These are phyloP conservation scores for Haplosporangium sp. DNA, from an alignment of 371 early-diverging fungal genomes.

Conservation along the genomic window DNA sequence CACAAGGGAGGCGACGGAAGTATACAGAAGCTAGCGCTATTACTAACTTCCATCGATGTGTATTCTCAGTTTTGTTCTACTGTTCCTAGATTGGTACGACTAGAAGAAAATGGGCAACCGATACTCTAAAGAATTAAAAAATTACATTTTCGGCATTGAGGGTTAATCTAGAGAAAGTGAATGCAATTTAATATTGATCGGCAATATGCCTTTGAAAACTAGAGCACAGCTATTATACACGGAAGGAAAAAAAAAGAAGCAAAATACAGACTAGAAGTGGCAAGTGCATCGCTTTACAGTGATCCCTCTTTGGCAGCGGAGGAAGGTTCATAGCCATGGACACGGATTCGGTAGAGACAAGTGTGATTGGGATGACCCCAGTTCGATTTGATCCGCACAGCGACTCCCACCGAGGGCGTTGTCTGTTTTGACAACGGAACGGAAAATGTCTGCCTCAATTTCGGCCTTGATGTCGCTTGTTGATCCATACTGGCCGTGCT, in stretches of 20 bases:
- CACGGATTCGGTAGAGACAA: slow-evolving; percentile 83
- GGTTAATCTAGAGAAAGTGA: neutral
- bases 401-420: slow-evolving; percentile 47
- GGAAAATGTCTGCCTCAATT: slow-evolving; percentile 57
- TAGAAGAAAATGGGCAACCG: slow-evolving; percentile 27
- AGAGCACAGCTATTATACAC: neutral
- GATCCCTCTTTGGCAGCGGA: neutral
- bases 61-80: slow-evolving; percentile 65
- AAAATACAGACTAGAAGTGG: neutral
- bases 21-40: too few species aligned
- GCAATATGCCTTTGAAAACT: too few species aligned
- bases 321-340: slow-evolving; percentile 66
- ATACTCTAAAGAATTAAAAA: neutral
- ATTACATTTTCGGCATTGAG: too few species aligned
- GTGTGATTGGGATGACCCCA: slow-evolving; percentile 82
- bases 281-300: neutral
- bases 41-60: too few species aligned
- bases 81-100: slow-evolving; percentile 84
- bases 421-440: slow-evolving; percentile 47
- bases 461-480: slow-evolving; percentile 7
- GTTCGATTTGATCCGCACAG: slow-evolving; percentile 71
- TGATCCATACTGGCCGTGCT: slow-evolving; percentile 22
- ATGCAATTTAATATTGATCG: neutral
- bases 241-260: neutral
- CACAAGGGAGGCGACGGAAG: too few species aligned